Evolutionary conservation across 1,139 yeast species (phyloP), one percentile per base, ranked within the genome.

Genomic region (Nakaseomyces sp.): DNA sequence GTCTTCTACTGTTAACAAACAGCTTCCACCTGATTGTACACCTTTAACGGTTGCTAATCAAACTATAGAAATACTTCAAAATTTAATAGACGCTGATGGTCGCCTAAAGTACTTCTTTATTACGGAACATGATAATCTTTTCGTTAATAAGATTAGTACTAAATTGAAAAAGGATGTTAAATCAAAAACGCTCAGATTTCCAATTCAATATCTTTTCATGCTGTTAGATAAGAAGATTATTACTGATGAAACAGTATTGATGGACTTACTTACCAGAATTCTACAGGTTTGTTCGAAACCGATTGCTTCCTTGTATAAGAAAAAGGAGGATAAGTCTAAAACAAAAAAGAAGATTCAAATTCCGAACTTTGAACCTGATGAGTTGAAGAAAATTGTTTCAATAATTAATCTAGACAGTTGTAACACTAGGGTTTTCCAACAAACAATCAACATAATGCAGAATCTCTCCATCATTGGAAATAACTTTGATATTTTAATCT

Each of bases 381-480:
- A 81, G 51, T 68, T 85, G 56, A 73, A 77, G 44, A 74, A 76
- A 48, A 70, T 87, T 41, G 81, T 85, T 16, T 74, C 79, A 30
- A 77, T 87, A 37, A 69, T 89, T 44, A 77, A 83, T n/a, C 78
- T 93, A 1, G 86, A 85, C 57, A 95, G 88, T 47, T 87, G 96
- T 60, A 80, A 89, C 22, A 82, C 87, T 51, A 76, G 82, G 36
- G 88, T 94, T 0, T 88, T 88, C 65, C 87, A 88, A 55, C 84
- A 89, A 59, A 81, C 93, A 0, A 72, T 89, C 42, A 77, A 86
- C 49, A 79, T 89, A 1, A 85, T 89, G 81, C 93, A 84, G 55
- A 81, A 85, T 57, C 63, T 89, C 45, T 76, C 87, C 0, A 69
- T 72, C 16, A 66, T 87, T 31, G 72, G 76, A 2, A 76, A 77